Evolutionary conservation across 352 stramenopile species (phyloP).

Genomic region (Phytophthora boehmeriae): DNA sequence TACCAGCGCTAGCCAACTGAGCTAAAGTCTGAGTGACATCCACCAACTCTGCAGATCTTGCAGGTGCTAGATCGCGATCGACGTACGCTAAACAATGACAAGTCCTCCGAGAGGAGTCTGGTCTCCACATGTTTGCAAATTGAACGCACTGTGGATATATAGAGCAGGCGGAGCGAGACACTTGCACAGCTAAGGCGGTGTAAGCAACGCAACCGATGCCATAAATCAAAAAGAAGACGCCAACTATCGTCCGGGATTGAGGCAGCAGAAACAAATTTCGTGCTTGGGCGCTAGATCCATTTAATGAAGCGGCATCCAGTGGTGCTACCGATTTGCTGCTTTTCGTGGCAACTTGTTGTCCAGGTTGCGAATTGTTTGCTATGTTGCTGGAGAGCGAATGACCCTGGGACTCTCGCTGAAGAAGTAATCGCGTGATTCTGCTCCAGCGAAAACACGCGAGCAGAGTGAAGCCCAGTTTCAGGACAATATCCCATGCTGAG

Average conservation of each 20-base stretch:
- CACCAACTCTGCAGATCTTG: conserved; percentile 7
- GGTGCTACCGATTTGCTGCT: conserved; percentile 17
- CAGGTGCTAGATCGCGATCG: conserved; percentile 34
- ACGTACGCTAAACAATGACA: conserved; percentile 35
- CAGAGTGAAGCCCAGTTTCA: conserved; percentile 40
- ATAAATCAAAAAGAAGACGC: conserved; percentile 33
- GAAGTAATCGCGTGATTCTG: conserved; percentile 27
- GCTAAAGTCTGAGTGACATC: conserved; percentile 25
- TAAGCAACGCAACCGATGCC: conserved; percentile 29
- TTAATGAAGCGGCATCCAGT: not conserved
- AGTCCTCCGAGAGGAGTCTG: conserved; percentile 4
- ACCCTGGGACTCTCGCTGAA: conserved; percentile 9
- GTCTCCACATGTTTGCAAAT: conserved; percentile 15
- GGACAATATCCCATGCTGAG: conserved; percentile 18
- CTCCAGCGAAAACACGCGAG: conserved; percentile 35
- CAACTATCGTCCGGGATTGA: conserved; percentile 20
- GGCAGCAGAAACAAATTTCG: not conserved
- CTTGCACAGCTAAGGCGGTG: conserved; percentile 18
- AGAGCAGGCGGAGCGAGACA: conserved; percentile 11
- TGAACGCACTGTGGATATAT: conserved; percentile 20
- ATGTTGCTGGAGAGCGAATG: not conserved
- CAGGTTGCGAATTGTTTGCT: not conserved
- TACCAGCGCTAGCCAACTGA: conserved; percentile 22
- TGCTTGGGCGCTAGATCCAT: not conserved
- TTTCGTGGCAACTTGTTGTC: not conserved